Conservation (phyloP, 2,329 filamentous ascomycete species). For the Monosporascus ibericus region DNA sequence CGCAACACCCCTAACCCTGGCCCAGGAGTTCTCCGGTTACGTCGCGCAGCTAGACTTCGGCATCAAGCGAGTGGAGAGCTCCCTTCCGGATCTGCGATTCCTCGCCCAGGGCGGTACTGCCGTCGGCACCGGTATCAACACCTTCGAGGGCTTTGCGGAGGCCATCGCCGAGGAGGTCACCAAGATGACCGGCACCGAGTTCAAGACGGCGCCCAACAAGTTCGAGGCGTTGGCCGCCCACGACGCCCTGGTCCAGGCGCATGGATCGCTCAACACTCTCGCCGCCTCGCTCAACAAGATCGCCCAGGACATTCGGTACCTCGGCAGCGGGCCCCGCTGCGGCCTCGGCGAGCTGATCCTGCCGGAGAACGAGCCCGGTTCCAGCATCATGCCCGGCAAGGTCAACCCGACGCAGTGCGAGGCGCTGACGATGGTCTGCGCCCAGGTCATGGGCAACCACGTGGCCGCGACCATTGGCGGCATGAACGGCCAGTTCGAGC, state of each 20-base stretch:
- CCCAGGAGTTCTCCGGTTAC: conserved; percentile 97
- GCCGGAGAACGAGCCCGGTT: conserved; percentile 96
- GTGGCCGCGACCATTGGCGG: conserved; percentile 88
- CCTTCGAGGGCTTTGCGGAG: conserved; percentile 92
- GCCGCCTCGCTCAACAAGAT: conserved; percentile 94
- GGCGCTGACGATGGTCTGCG: conserved; percentile 94
- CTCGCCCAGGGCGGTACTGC: conserved; percentile 95
- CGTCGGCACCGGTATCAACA: conserved; percentile 96
- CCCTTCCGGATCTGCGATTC: conserved; percentile 76
- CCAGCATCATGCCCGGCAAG: conserved; percentile 98
- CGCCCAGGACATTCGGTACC: conserved; percentile 94
- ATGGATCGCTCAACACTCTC: conserved; percentile 88
- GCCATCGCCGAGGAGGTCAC: conserved; percentile 84
- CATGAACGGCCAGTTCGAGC: conserved; percentile 96
- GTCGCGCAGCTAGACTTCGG: conserved; percentile 90
- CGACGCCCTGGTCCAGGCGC: conserved; percentile 91
- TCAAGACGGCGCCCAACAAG: conserved; percentile 97
- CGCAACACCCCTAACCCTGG: conserved; percentile 89
- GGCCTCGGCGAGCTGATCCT: conserved; percentile 89
- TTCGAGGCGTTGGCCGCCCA: conserved; percentile 96
- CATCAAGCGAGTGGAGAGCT: conserved; percentile 77
- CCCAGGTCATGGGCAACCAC: conserved; percentile 97
- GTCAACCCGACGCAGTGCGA: conserved; percentile 99
- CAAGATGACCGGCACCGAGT: conserved; percentile 88
- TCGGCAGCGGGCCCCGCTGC: conserved; percentile 91